A percentile compares a stretch with the other conserved stretches of the same genome.
Evolutionary conservation across 208 protist species (phyloP).

Genomic region (Acanthamoeba pearcei): DNA sequence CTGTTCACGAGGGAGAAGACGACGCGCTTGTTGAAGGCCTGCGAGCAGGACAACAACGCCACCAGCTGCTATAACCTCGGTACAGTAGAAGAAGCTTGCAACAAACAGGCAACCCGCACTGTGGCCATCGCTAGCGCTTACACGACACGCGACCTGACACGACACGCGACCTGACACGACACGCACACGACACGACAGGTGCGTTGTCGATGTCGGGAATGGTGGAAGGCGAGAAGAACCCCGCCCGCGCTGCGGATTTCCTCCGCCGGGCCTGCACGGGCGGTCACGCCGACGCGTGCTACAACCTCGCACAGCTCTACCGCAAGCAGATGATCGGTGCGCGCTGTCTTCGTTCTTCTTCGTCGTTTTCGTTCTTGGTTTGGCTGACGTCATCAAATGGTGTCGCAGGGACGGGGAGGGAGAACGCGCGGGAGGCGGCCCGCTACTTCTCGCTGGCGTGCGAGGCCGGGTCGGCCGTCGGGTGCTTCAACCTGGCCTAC

Average conservation of each 20-base stretch:
- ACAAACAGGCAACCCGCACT: neutral
- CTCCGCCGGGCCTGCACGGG: neutral
- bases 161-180: neutral
- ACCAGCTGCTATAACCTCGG: conserved; percentile 16
- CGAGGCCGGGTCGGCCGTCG: neutral
- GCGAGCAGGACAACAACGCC: conserved; percentile 3
- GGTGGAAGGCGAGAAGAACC: conserved; percentile 10
- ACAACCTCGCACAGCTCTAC: conserved; percentile 49
- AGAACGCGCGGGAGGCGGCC: neutral
- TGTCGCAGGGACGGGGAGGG: neutral
- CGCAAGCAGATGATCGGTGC: conserved; percentile 47
- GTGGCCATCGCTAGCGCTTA: neutral
- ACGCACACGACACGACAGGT: neutral
- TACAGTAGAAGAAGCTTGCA: neutral
- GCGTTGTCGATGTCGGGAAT: neutral
- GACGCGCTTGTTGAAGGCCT: neutral
- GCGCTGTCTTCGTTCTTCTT: too few relatives aligned
- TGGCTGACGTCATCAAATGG: neutral
- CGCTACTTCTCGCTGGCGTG: conserved; percentile 13
- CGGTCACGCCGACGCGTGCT: neutral
- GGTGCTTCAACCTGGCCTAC: conserved; percentile 37
- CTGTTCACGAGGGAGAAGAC: neutral
- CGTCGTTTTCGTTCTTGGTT: neutral
- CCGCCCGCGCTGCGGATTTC: neutral
- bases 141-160: too few relatives aligned